These are phyloP conservation scores for Populus tremula DNA, from an alignment of 345 rosid species.

Conservation along the genomic window DNA sequence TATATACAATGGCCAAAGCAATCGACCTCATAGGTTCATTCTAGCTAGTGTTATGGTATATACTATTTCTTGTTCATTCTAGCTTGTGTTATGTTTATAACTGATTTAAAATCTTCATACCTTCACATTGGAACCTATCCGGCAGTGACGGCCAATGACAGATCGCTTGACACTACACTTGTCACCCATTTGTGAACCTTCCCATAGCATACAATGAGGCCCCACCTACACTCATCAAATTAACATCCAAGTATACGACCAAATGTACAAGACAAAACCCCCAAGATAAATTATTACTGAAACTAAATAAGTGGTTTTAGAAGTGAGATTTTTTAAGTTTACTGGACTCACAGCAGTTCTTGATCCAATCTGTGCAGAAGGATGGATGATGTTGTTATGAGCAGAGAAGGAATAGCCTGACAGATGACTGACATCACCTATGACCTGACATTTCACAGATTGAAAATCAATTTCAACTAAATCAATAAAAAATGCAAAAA, in stretches of 20 bases:
- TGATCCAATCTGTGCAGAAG: slow-evolving; percentile 77
- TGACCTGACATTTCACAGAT: slow-evolving; percentile 49
- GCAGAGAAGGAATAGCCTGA: slow-evolving; percentile 78
- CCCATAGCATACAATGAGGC: slow-evolving; percentile 86
- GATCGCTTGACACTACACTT: slow-evolving; percentile 96
- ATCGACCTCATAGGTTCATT: not conserved
- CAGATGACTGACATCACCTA: slow-evolving; percentile 80
- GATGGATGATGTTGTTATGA: slow-evolving; percentile 77
- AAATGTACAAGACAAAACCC: not conserved
- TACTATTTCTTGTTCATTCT: not conserved
- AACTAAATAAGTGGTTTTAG: not conserved
- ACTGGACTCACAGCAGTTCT: slow-evolving; percentile 70
- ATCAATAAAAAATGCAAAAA: slow-evolving; percentile 10
- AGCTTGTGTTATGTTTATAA: not conserved
- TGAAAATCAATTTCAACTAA: slow-evolving; percentile 2
- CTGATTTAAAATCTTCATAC: slow-evolving; percentile 33
- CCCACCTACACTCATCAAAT: slow-evolving; percentile 61
- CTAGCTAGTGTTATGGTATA: not conserved
- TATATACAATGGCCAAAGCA: not conserved
- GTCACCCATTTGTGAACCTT: slow-evolving; percentile 95
- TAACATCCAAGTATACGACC: not conserved
- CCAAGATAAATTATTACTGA: not conserved
- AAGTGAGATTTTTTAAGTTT: not conserved
- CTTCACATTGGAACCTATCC: slow-evolving; percentile 97
- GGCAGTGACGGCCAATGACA: slow-evolving; percentile 91